A percentile compares a stretch with the other conserved stretches of the same genome.
Evolutionary conservation across 768 basidiomycete species (phyloP).

Genomic region (Artomyces pyxidatus): DNA sequence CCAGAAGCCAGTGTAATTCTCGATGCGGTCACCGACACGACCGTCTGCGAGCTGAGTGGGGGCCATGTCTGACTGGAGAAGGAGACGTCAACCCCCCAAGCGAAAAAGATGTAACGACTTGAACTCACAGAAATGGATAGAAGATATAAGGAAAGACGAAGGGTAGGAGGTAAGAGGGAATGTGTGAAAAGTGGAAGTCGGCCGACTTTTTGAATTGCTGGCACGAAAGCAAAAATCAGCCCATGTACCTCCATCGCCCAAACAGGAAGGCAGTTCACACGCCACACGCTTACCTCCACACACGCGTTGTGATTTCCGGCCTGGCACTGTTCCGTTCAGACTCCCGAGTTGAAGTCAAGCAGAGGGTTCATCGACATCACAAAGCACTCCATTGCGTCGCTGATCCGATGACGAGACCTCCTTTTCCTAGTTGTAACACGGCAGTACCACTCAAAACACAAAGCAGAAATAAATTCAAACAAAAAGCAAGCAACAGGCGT

Average conservation of each 20-base stretch:
- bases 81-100: not conserved
- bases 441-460: too few relatives aligned
- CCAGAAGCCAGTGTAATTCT: conserved; percentile 90
- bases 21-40: conserved; percentile 50
- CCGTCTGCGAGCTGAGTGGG: conserved; percentile 23
- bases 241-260: conserved; percentile 2
- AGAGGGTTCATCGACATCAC: too few relatives aligned
- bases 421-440: too few relatives aligned
- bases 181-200: not conserved
- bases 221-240: conserved; percentile 8
- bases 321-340: too few relatives aligned
- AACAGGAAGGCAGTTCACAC: not conserved
- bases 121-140: not conserved
- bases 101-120: too few relatives aligned
- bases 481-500: too few relatives aligned
- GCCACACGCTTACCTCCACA: too few relatives aligned
- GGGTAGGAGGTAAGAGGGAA: not conserved
- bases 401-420: too few relatives aligned
- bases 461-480: too few relatives aligned
- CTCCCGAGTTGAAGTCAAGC: too few relatives aligned
- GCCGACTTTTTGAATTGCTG: not conserved
- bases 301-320: too few relatives aligned
- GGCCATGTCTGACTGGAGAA: not conserved
- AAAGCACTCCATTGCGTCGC: too few relatives aligned
- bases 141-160: conserved; percentile 1